Evolutionary conservation across 257 asterid species (phyloP).

Genomic region (Verbena officinalis): DNA sequence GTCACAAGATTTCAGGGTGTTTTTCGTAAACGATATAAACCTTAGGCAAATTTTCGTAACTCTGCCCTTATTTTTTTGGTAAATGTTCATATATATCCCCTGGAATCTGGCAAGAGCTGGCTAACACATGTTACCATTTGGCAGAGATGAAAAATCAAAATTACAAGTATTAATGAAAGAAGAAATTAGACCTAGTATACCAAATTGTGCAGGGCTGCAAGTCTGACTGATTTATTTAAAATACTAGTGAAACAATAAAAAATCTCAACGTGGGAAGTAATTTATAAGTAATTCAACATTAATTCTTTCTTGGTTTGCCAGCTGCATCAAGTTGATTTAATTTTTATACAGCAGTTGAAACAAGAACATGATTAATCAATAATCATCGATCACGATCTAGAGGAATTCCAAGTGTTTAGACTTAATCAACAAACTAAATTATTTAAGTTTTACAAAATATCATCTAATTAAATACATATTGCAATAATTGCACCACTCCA

Average conservation of each 20-base stretch:
- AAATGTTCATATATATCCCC: too few species aligned
- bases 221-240: background rate
- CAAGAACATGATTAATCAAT: background rate
- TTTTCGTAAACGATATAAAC: too few species aligned
- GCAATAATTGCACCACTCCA: too few species aligned
- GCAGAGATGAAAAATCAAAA: background rate
- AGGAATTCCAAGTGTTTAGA: too few species aligned
- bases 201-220: too few species aligned
- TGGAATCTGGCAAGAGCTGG: constrained; percentile 8
- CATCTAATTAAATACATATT: too few species aligned
- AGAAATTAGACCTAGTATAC: background rate
- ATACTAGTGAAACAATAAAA: background rate
- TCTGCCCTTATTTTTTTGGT: too few species aligned
- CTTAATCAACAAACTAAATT: too few species aligned
- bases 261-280: background rate
- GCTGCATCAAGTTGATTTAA: background rate
- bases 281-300: background rate
- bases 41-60: too few species aligned
- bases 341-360: background rate
- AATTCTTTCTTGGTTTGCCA: background rate
- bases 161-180: background rate
- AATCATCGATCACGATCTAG: too few species aligned
- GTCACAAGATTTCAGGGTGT: too few species aligned
- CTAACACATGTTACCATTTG: constrained; percentile 11
- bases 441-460: too few species aligned